These are phyloP conservation scores for Solanum neorickii DNA, from an alignment of 257 asterid species.

Conservation along the genomic window DNA sequence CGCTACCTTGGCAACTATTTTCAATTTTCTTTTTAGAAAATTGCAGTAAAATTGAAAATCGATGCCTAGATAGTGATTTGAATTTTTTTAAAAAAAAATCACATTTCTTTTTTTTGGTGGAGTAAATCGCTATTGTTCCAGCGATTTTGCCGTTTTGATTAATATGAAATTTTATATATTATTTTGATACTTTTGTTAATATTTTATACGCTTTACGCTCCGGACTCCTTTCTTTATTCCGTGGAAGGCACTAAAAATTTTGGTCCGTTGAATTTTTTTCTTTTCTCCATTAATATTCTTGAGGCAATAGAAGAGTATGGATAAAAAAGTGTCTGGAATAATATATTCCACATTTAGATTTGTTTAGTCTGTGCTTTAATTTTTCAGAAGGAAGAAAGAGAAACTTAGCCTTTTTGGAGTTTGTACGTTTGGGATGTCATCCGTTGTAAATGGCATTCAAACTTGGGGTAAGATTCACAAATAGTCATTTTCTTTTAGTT, in stretches of 20 bases:
- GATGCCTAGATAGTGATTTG: no score
- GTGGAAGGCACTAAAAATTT: background rate
- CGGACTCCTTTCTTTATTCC: background rate
- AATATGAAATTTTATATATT: no score
- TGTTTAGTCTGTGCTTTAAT: background rate
- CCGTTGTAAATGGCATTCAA: background rate
- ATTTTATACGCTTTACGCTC: no score
- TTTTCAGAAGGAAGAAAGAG: background rate
- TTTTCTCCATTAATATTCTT: background rate
- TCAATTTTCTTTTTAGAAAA: no score
- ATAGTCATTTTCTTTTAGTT: background rate
- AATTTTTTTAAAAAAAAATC: no score
- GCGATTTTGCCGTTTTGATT: no score
- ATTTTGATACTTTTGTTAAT: no score
- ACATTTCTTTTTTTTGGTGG: no score
- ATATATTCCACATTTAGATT: background rate
- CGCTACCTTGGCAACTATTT: no score
- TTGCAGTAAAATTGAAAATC: no score
- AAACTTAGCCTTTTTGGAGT: background rate
- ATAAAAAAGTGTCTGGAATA: background rate
- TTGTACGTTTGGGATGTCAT: background rate
- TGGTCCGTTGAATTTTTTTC: background rate
- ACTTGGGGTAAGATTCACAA: background rate
- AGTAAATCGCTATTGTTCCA: no score
- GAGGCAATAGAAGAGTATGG: background rate